These are phyloP conservation scores for Tuber umbilicatum DNA, from an alignment of 495 filamentous ascomycete genomes.

Conservation along the genomic window DNA sequence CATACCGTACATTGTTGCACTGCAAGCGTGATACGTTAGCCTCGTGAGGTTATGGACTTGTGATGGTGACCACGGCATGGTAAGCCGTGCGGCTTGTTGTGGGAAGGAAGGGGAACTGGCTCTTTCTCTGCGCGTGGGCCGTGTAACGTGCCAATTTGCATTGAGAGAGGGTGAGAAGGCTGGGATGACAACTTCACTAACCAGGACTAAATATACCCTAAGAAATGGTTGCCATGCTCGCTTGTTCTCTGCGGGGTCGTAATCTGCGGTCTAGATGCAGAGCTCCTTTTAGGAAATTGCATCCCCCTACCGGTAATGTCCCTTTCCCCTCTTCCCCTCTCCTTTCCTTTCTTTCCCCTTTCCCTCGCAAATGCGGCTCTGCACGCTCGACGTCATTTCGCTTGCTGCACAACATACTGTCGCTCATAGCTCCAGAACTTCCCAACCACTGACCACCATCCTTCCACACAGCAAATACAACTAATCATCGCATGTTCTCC, in stretches of 20 bases:
- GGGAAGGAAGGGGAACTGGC: background rate
- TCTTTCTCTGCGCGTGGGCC: background rate
- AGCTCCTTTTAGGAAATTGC: background rate
- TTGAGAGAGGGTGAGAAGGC: background rate
- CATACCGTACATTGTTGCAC: no score
- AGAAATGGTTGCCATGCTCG: background rate
- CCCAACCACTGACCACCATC: background rate
- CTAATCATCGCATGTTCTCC: background rate
- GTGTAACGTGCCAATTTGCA: background rate
- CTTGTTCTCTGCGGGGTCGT: background rate
- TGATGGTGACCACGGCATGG: background rate
- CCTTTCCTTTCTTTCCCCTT: constrained; percentile 13
- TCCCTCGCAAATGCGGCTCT: constrained; percentile 6
- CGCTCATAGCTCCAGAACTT: background rate
- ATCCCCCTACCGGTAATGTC: background rate
- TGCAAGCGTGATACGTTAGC: background rate
- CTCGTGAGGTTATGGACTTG: constrained; percentile 1
- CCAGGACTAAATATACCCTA: background rate
- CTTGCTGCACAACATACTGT: background rate
- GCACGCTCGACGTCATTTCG: background rate
- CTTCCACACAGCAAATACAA: background rate
- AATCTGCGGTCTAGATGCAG: background rate
- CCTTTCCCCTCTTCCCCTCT: background rate
- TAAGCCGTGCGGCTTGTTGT: background rate
- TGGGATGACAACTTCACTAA: background rate